Percentiles rank a stretch among this genome's conserved stretches.
Conservation (phyloP, 805 yeast species). For the Dipodascus albidus region DNA sequence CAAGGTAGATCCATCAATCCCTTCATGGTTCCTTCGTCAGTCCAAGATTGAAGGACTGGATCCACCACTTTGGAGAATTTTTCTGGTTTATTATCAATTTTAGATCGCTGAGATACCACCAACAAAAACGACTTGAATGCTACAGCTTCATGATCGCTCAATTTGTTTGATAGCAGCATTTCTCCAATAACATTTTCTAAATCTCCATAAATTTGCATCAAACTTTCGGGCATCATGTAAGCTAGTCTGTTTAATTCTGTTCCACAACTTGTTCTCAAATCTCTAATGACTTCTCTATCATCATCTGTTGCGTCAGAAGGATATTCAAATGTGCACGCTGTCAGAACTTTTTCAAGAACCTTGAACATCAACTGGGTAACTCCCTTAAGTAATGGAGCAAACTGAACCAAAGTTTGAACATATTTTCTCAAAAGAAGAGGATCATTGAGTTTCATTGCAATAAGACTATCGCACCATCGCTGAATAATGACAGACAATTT, state of each 20-base stretch:
- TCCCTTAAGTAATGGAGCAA: constrained; percentile 80
- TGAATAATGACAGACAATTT: constrained; percentile 55
- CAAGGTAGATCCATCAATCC: constrained; percentile 85
- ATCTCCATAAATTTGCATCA: constrained; percentile 70
- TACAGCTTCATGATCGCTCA: constrained; percentile 84
- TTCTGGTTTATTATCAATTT: constrained; percentile 56
- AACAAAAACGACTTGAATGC: constrained; percentile 86
- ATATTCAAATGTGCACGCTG: constrained; percentile 74
- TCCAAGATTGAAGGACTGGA: constrained; percentile 88
- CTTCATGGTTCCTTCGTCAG: constrained; percentile 79
- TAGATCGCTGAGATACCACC: constrained; percentile 78
- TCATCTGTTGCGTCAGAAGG: constrained; percentile 48
- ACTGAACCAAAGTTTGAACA: constrained; percentile 86
- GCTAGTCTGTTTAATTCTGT: constrained; percentile 92
- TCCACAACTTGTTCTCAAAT: constrained; percentile 83
- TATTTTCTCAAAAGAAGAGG: constrained; percentile 76
- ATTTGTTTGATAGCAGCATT: constrained; percentile 54
- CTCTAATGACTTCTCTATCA: constrained; percentile 68
- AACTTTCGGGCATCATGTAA: constrained; percentile 84
- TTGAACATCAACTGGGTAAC: constrained; percentile 64
- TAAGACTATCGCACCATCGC: constrained; percentile 38
- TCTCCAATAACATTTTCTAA: constrained; percentile 70
- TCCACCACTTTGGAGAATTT: constrained; percentile 82
- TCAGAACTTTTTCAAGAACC: constrained; percentile 74
- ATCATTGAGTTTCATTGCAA: constrained; percentile 65